Evolutionary conservation across 495 filamentous ascomycete species (phyloP).

Genomic region (Penicillium canescens): DNA sequence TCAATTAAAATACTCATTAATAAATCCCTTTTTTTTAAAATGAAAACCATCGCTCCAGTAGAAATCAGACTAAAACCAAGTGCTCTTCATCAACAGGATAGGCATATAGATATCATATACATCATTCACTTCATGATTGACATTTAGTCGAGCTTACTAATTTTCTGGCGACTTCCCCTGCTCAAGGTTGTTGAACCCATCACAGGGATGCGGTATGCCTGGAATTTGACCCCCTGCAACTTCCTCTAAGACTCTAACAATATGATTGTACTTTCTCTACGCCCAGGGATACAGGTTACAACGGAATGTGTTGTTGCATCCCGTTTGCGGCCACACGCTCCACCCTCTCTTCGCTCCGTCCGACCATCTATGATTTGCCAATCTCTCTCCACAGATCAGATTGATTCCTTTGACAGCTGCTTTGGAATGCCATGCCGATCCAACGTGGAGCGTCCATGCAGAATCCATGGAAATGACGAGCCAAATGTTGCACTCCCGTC

Average conservation of each 20-base stretch:
- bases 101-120: too few species aligned
- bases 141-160: too few species aligned
- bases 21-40: too few species aligned
- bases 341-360: background rate
- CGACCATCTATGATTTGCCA: slow-evolving; percentile 9
- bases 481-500: slow-evolving; percentile 12
- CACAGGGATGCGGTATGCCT: too few species aligned
- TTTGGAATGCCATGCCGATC: slow-evolving; percentile 20
- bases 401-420: slow-evolving; percentile 18
- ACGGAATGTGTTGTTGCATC: slow-evolving; percentile 23
- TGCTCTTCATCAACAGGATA: too few species aligned
- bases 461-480: slow-evolving; percentile 19
- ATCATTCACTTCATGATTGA: too few species aligned
- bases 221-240: too few species aligned
- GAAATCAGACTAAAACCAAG: too few species aligned
- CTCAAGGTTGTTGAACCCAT: too few species aligned
- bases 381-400: background rate
- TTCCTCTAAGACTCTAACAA: background rate
- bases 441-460: slow-evolving; percentile 7
- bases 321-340: slow-evolving; percentile 17
- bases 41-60: too few species aligned
- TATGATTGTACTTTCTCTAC: background rate
- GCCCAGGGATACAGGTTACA: slow-evolving; percentile 19
- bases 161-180: too few species aligned
- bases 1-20: too few species aligned